A percentile compares a stretch with the other conserved stretches of the same genome.
Evolutionary conservation across 2,329 filamentous ascomycete species (phyloP).

Genomic region (Paraconiothyrium brasiliense): DNA sequence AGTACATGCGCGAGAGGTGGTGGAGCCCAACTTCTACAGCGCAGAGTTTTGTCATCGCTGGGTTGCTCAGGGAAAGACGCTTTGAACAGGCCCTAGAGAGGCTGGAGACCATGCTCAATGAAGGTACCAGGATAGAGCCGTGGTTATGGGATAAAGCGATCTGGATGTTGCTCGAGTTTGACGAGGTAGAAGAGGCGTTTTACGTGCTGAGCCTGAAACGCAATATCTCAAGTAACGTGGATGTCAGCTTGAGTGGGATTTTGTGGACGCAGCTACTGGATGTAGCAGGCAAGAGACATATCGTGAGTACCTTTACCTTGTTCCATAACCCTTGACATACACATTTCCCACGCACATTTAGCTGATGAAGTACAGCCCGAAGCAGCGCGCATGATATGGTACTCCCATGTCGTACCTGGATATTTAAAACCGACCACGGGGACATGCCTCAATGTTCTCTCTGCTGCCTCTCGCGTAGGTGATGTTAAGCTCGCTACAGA

Average conservation of each 20-base stretch:
- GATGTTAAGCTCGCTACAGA: constrained; percentile 75
- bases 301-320: constrained; percentile 52
- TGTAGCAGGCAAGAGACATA: constrained; percentile 70
- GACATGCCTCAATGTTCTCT: constrained; percentile 73
- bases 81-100: constrained; percentile 80
- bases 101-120: constrained; percentile 71
- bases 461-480: constrained; percentile 73
- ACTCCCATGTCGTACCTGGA: constrained; percentile 65
- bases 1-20: constrained; percentile 79
- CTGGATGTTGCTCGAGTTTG: constrained; percentile 74
- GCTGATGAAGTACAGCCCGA: constrained; percentile 59
- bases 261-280: constrained; percentile 81
- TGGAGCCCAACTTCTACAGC: constrained; percentile 69
- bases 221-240: constrained; percentile 44
- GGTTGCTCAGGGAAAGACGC: constrained; percentile 81
- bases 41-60: constrained; percentile 73
- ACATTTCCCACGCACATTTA: not conserved
- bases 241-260: constrained; percentile 55
- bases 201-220: constrained; percentile 68
- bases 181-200: constrained; percentile 81
- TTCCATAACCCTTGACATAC: too few species aligned
- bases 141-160: constrained; percentile 86
- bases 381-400: constrained; percentile 77
- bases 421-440: constrained; percentile 72
- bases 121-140: constrained; percentile 64